Evolutionary conservation across 2,329 filamentous ascomycete genomes (phyloP).

Genomic region (Aspergillus fijiensis): DNA sequence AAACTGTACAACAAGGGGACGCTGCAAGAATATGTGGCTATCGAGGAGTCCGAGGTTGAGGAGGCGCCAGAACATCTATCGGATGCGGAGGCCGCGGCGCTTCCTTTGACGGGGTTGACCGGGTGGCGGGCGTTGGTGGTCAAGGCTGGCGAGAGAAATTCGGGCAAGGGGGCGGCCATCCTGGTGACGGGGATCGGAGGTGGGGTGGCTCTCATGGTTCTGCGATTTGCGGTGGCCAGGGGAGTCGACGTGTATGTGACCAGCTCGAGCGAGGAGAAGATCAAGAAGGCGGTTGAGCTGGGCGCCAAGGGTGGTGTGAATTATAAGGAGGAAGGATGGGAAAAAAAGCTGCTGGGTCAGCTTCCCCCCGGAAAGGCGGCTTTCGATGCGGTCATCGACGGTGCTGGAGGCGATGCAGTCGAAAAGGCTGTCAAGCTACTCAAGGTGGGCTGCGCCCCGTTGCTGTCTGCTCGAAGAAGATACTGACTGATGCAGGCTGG

Average conservation of each 20-base stretch:
- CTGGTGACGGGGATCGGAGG: conserved; percentile 90
- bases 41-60: conserved; percentile 73
- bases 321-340: conserved; percentile 79
- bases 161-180: conserved; percentile 65
- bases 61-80: conserved; percentile 70
- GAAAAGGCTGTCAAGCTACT: conserved; percentile 65
- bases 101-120: conserved; percentile 83
- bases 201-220: conserved; percentile 78
- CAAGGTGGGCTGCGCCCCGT: conserved; percentile 50
- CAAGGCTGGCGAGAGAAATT: conserved; percentile 65
- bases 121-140: conserved; percentile 82
- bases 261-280: conserved; percentile 71
- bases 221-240: conserved; percentile 74
- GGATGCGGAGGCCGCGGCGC: conserved; percentile 72
- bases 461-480: not conserved
- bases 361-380: conserved; percentile 65
- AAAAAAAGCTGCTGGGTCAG: conserved; percentile 64
- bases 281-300: conserved; percentile 66
- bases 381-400: conserved; percentile 84
- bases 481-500: conserved; percentile 54
- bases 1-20: conserved; percentile 66
- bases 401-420: conserved; percentile 84
- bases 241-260: conserved; percentile 81
- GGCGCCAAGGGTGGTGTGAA: conserved; percentile 79
- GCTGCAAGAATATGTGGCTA: conserved; percentile 68